Base-by-base conservation (phyloP, 1,284 basidiomycete genomes). In the Vanrija sp. region DNA sequence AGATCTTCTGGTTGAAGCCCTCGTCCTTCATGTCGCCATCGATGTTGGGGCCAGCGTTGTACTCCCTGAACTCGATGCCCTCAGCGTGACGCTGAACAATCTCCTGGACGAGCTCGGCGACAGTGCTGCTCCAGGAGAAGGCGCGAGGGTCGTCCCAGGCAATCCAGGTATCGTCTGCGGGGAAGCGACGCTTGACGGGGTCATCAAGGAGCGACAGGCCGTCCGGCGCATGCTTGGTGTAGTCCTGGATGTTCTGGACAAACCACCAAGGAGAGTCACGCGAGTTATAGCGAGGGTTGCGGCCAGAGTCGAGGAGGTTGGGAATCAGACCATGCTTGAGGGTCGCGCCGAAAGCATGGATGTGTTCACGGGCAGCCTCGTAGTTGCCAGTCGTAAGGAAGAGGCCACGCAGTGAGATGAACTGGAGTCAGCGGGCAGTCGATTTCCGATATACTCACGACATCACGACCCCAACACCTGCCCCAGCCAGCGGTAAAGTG, bases 231-330 rank as follows among this genome's bases (percentile, higher is more conserved):
- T 84, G 87, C 55, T 80, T 80, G 40, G 85, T 86, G 74, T 97
- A 98, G 76, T 98, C 93, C 71, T 98, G 95, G 55, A 98, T 95
- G 69, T 91, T 96, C 74, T 98, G 95, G 55, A 97, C 76, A 88
- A 98, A 96, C 90, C 93, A 98, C 95, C 67, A 67, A 21, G 65
- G 65, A 40, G 63, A 68, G 34, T 70, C 71, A 47, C 59, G 52
- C 43, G 71, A 76, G 65, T 78, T 82, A 63, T 78, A 89, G 83
- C 91, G 81, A 12, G 91, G 91, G 57, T 79, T 90, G 45, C 86
- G 83, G 18, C 87, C 80, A 4, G 91, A 94, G 75, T 96, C 92
- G 55, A 97, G 80, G 44, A 97, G 76, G 73, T 97, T 97, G 1
- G 94, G 94, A 64, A 96, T 93, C 62, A 97, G 78, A 1, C 91